Evolutionary conservation across 1,284 basidiomycete species (phyloP).

Genomic region (Violaceomyces palustris): DNA sequence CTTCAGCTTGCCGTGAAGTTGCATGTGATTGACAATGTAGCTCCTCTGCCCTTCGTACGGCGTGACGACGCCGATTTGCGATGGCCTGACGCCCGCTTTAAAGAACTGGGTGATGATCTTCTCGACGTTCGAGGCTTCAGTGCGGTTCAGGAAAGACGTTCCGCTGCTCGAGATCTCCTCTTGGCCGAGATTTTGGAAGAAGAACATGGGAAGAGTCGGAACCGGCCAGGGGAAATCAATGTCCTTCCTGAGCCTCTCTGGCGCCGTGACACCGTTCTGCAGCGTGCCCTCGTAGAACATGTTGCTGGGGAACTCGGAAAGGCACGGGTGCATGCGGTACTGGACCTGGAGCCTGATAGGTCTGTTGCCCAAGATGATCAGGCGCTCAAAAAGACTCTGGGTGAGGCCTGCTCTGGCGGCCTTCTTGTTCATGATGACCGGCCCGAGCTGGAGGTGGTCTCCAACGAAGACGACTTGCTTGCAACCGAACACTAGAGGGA

Average conservation of each 20-base stretch:
- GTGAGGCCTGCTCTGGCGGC: constrained; percentile 94
- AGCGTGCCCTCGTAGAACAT: constrained; percentile 99
- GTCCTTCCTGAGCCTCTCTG: constrained; percentile 90
- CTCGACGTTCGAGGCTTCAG: constrained; percentile 97
- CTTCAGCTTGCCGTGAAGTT: constrained; percentile 94
- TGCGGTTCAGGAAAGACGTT: constrained; percentile 97
- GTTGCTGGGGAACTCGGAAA: constrained; percentile 98
- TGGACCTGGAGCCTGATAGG: constrained; percentile 98
- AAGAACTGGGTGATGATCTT: constrained; percentile 99
- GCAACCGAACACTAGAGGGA: constrained; percentile 93
- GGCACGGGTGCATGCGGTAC: constrained; percentile 99
- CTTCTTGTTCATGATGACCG: constrained; percentile 99
- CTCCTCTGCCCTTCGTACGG: constrained; percentile 99
- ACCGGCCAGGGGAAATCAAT: constrained; percentile 99
- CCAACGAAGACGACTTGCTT: constrained; percentile 96
- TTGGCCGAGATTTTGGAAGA: constrained; percentile 97
- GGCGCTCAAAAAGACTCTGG: constrained; percentile 93
- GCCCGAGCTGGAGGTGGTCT: constrained; percentile 93
- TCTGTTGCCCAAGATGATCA: constrained; percentile 88
- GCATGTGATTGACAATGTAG: constrained; percentile 98
- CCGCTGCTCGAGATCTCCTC: constrained; percentile 98
- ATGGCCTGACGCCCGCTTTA: constrained; percentile 92
- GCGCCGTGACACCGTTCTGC: constrained; percentile 98
- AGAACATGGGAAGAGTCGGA: constrained; percentile 98
- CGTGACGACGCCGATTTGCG: constrained; percentile 95